Percentiles rank a stretch among this genome's conserved stretches.
These are phyloP conservation scores for Globisporangium viniferum DNA, from an alignment of 352 stramenopile species.

Conservation along the genomic window DNA sequence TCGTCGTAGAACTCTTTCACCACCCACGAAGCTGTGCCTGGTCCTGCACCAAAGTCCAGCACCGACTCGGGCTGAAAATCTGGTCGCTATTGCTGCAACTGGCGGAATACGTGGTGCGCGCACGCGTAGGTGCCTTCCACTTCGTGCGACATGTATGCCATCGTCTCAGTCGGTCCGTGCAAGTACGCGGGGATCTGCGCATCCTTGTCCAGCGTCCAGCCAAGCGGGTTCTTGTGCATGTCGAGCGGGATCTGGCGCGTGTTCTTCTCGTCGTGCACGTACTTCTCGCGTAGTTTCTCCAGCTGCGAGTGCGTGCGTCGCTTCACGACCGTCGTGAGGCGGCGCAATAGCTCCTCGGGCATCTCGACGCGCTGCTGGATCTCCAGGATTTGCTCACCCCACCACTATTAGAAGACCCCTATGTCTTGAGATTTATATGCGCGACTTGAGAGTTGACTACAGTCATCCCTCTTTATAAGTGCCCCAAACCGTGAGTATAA, in stretches of 20 bases:
- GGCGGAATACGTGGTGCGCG: slow-evolving; percentile 62
- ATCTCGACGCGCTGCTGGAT: slow-evolving; percentile 72
- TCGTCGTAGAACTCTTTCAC: slow-evolving; percentile 67
- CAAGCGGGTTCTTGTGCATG: slow-evolving; percentile 72
- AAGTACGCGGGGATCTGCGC: slow-evolving; percentile 59
- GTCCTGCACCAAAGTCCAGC: slow-evolving; percentile 67
- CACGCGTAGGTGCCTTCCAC: slow-evolving; percentile 72
- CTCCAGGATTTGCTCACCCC: no score
- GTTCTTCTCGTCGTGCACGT: slow-evolving; percentile 41
- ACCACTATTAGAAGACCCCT: no score
- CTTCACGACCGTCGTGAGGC: slow-evolving; percentile 58
- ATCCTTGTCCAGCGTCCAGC: slow-evolving; percentile 73
- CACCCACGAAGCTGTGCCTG: slow-evolving; percentile 74
- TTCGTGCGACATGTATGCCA: slow-evolving; percentile 71
- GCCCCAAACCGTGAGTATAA: no score
- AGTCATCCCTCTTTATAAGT: no score
- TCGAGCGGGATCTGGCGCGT: slow-evolving; percentile 61
- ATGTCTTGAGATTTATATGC: no score
- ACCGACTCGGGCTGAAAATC: slow-evolving; percentile 63
- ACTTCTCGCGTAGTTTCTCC: slow-evolving; percentile 56
- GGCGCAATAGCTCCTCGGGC: slow-evolving; percentile 55
- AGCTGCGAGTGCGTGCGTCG: slow-evolving; percentile 79
- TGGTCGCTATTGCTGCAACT: slow-evolving; percentile 50
- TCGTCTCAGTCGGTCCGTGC: slow-evolving; percentile 70
- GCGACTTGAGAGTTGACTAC: no score